Base-by-base conservation (phyloP, 2,329 filamentous ascomycete genomes). In the Verticillium zaregamsianum region DNA sequence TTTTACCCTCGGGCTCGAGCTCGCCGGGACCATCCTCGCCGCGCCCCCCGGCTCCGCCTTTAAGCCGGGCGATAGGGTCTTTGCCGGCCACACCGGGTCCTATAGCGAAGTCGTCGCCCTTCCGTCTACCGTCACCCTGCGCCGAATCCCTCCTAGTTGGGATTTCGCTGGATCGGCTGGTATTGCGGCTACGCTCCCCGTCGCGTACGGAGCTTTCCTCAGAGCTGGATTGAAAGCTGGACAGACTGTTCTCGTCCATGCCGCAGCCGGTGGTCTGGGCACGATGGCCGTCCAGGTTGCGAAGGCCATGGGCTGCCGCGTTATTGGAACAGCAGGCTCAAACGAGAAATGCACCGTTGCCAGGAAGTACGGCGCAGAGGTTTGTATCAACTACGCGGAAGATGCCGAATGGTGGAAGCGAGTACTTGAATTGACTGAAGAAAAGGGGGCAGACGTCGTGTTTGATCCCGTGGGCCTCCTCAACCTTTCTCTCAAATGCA, bases 1-100 rank as follows among this genome's bases (percentile, higher is more conserved):
- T 0, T 88, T 88, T 71, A 79, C 78, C 1, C 77, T 87, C 0
- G 85, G 85, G 14, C 82, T 82, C n/a, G 85, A 88, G 68, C 88
- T 87, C 67, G 76, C 83, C 1, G 85, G 85, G n/a, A 73, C 79
- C 2, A 74, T 88, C 1, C 63, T 79, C 37, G 72, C 72, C 2
- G 69, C 77, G 0, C 76, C 80, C 0, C 23, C 69, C 5, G 49
- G 59, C 15, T 75, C 72, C 17, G 62, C 64, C 0, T 80, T 82
- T 62, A 68, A 69, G 25, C 72, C 73, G 3, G 84, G 84, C 7
- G 80, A 84, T 55, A 72, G 76, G 17, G 82, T 88, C 31, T 87
- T 86, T 66, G 86, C 85, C 9, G 74, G 78, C 14, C 66, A 70
- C 2, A 71, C 80, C 2, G 85, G 85, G 17, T 78, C 82, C 0